Evolutionary conservation across 768 basidiomycete genomes (phyloP), one percentile per base, ranked within the genome.

Genomic region (Amylocystis lapponica): DNA sequence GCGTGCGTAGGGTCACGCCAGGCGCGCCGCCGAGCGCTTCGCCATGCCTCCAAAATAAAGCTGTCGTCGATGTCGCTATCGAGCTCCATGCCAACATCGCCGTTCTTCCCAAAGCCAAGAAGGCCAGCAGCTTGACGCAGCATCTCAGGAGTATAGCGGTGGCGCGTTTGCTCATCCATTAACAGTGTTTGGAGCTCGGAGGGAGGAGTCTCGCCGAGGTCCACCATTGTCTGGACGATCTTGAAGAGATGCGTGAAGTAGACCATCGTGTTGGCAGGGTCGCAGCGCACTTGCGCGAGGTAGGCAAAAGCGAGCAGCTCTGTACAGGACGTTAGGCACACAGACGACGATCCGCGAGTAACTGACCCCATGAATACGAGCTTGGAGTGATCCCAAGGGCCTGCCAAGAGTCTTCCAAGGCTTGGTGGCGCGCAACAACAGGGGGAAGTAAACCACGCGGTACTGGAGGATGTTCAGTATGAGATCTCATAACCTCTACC

Each of bases 251-350:
- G 67, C 2, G 76, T 73, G 60, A 86, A 89, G 59, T 88, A 84
- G 12, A 64, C 57, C 4, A 78, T 50, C 0, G 86, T 89, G 27
- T 70, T 64, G 3, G 62, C 66, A 23, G 86, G 86, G 54, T 90
- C 80, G 60, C 89, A 92, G 46, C 86, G 83, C 55, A 79, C 84
- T 60, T 91, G 86, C 0, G 86, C 81, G 43, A 81, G 63, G 54
- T 91, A 92, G 1, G 81, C 86, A 58, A 87, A 90, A n/a, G 68
- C 67, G 41, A 92, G 70, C 11, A 87, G 66, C 19, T 84, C 88
- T 91, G 51, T 16, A 21, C 13, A 29, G 22, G 31, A 29, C 34
- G 36, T 35, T 46, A 16, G 47, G 27, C 48, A 27, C 39, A 36
- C 36, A 33, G 12, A 29, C 6, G 37, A 22, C 30, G 22, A 39